phyloP scores from a whole-genome alignment of 2,329 filamentous ascomycete genomes.

The Colletotrichum costaricense region DNA sequence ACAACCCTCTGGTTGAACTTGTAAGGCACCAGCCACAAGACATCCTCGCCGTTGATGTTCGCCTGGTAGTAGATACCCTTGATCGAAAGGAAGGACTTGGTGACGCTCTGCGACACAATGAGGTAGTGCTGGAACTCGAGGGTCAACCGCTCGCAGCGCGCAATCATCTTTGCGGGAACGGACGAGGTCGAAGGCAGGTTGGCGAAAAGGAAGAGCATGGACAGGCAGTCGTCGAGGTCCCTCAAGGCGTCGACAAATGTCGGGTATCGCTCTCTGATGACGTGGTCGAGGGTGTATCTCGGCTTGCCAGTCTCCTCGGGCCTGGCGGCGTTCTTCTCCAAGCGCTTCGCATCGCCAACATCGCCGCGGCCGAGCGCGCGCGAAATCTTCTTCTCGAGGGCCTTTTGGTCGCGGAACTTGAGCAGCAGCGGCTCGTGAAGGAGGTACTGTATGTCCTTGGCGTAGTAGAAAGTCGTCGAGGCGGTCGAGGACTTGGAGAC shows the following conservation, averaged over 20 bases:
- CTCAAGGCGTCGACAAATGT: slow-evolving; percentile 95
- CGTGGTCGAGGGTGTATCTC: slow-evolving; percentile 91
- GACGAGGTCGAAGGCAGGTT: slow-evolving; percentile 91
- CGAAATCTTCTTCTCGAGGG: slow-evolving; percentile 97
- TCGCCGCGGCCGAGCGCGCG: slow-evolving; percentile 92
- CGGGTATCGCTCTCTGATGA: slow-evolving; percentile 97
- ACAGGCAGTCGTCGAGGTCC: slow-evolving; percentile 95
- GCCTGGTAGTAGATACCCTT: slow-evolving; percentile 99
- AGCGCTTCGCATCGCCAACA: slow-evolving; percentile 85
- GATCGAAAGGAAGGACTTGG: slow-evolving; percentile 97
- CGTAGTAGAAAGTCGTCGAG: slow-evolving; percentile 90
- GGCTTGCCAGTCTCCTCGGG: slow-evolving; percentile 93
- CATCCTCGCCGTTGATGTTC: slow-evolving; percentile 95
- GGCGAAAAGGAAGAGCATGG: slow-evolving; percentile 97
- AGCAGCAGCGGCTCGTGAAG: slow-evolving; percentile 93
- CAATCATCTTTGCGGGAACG: slow-evolving; percentile 95
- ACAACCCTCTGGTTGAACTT: slow-evolving; percentile 96
- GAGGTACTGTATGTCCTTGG: slow-evolving; percentile 98
- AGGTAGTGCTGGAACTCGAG: slow-evolving; percentile 99
- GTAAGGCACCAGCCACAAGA: slow-evolving; percentile 97
- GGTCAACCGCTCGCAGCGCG: slow-evolving; percentile 90
- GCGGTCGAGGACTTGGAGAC: slow-evolving; percentile 90
- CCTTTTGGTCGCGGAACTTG: slow-evolving; percentile 98
- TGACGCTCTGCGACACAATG: slow-evolving; percentile 89
- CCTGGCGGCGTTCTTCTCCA: slow-evolving; percentile 87